Conservation (phyloP, 1,284 basidiomycete genomes). For the Marasmius oreades region DNA sequence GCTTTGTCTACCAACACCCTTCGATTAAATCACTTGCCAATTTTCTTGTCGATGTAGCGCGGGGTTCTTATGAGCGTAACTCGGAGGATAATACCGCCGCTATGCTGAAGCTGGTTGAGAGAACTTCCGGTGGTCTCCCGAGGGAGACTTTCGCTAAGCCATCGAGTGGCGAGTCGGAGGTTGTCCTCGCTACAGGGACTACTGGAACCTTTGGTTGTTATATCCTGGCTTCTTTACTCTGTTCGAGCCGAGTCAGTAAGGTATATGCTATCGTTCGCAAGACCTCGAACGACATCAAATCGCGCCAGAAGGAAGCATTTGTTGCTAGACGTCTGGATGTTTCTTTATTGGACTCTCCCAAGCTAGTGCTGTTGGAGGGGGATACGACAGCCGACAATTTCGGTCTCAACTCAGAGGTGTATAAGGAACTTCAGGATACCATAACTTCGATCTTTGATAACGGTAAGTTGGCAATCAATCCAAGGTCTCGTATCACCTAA, state of each 20-base stretch:
- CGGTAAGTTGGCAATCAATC: conserved; percentile 18
- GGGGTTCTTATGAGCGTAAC: background rate
- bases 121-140: background rate
- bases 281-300: background rate
- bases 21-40: background rate
- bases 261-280: background rate
- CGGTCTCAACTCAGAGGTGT: background rate
- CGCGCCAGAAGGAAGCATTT: background rate
- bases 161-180: background rate
- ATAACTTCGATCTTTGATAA: conserved; percentile 34
- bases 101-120: background rate
- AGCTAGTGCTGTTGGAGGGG: background rate
- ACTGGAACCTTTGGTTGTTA: background rate
- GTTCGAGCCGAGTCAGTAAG: background rate
- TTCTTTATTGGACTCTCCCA: background rate
- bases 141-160: background rate
- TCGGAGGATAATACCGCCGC: background rate
- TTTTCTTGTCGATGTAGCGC: background rate
- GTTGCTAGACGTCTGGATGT: background rate
- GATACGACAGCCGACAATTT: background rate
- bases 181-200: background rate
- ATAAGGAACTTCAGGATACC: background rate
- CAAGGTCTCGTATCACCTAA: conserved; percentile 14
- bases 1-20: background rate
- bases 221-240: background rate